These are phyloP conservation scores for Rhodotorula glutinis DNA, from an alignment of 1,284 basidiomycete genomes.

Conservation along the genomic window DNA sequence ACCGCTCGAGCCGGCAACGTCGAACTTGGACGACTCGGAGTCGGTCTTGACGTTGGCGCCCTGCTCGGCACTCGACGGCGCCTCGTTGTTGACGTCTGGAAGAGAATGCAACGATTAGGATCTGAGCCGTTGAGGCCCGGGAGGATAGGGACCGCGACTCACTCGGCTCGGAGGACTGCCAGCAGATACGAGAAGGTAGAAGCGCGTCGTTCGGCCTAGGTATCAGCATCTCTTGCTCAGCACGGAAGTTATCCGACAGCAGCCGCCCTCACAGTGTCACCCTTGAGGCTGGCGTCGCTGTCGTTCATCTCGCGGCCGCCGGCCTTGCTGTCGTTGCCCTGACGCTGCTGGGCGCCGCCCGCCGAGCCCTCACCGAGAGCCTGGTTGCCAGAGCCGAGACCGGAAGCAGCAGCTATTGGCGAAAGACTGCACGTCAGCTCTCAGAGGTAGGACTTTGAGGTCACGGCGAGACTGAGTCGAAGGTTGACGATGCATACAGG, in stretches of 20 bases:
- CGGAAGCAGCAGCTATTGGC: constrained; percentile 17
- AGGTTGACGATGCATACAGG: constrained; percentile 9
- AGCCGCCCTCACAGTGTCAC: constrained; percentile 30
- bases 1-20: constrained; percentile 12
- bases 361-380: constrained; percentile 27
- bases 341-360: constrained; percentile 1
- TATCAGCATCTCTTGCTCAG: neutral
- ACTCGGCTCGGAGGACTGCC: constrained; percentile 34
- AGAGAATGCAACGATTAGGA: no score
- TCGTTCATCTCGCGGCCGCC: constrained; percentile 34
- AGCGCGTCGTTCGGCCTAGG: no score
- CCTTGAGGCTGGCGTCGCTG: constrained; percentile 19
- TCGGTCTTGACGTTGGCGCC: constrained; percentile 31
- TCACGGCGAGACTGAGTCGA: no score
- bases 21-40: constrained; percentile 16
- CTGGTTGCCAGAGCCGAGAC: constrained; percentile 18
- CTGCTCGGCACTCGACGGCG: constrained; percentile 15
- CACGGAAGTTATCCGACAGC: neutral
- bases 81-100: constrained; percentile 39
- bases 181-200: neutral
- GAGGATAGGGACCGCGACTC: neutral
- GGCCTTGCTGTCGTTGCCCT: constrained; percentile 16
- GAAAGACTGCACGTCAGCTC: neutral
- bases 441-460: no score
- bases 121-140: no score